phyloP scores from a whole-genome alignment of 1,284 basidiomycete genomes.

The Malassezia yamatoensis region DNA sequence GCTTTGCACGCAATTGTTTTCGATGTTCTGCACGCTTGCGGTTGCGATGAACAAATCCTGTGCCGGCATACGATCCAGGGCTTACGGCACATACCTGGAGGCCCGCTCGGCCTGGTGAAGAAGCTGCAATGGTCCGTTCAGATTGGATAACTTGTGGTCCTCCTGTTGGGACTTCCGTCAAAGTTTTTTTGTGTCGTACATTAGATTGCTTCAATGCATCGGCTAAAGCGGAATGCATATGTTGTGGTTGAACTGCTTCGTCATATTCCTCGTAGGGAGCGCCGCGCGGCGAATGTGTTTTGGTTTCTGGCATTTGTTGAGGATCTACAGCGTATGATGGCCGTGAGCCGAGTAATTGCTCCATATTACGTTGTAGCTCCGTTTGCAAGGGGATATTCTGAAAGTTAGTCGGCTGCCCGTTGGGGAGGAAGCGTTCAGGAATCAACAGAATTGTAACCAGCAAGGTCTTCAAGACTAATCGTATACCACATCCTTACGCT shows the following conservation, averaged over 20 bases:
- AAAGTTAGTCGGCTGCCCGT: neutral
- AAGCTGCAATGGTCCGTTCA: neutral
- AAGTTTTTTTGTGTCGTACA: neutral
- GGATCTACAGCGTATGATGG: slow-evolving; percentile 1
- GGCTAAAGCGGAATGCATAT: slow-evolving; percentile 5
- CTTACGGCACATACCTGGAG: slow-evolving; percentile 8
- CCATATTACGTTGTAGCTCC: slow-evolving; percentile 41
- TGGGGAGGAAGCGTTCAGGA: slow-evolving; percentile 3
- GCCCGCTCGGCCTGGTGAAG: slow-evolving; percentile 5
- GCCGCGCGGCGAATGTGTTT: slow-evolving; percentile 27
- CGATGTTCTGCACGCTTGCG: slow-evolving; percentile 13
- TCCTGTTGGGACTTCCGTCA: slow-evolving; percentile 10
- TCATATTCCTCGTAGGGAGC: slow-evolving; percentile 30
- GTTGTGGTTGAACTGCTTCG: slow-evolving; percentile 10
- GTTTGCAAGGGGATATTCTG: slow-evolving; percentile 35
- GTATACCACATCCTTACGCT: slow-evolving; percentile 28
- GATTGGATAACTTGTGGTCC: neutral
- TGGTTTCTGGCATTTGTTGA: slow-evolving; percentile 10
- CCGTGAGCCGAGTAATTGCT: slow-evolving; percentile 32
- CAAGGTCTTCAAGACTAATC: slow-evolving; percentile 47
- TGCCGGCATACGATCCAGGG: slow-evolving; percentile 10
- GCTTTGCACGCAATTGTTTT: slow-evolving; percentile 2
- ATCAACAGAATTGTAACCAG: slow-evolving; percentile 4
- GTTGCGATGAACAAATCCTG: slow-evolving; percentile 15
- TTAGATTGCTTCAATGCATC: slow-evolving; percentile 4